Conservation (phyloP, 345 rosid species). For the Hevea brasiliensis region DNA sequence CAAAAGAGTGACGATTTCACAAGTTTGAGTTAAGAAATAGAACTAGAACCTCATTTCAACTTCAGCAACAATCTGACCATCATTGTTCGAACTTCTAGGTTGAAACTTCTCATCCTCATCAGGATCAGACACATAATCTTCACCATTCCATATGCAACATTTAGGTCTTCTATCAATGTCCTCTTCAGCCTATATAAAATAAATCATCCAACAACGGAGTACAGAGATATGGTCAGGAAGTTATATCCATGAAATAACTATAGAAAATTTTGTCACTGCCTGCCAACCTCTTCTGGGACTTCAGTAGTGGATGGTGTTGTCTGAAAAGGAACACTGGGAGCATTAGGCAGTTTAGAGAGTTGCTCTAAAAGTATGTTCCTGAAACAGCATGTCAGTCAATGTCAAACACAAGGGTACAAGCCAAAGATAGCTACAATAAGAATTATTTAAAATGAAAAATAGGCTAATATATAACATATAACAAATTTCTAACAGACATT, state of each 20-base stretch:
- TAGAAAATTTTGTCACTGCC: constrained; percentile 7
- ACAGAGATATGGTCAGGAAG: neutral
- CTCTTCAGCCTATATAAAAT: constrained; percentile 53
- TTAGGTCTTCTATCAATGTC: constrained; percentile 63
- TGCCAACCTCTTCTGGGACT: constrained; percentile 64
- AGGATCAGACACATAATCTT: constrained; percentile 68
- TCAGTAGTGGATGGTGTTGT: constrained; percentile 47
- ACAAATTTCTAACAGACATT: neutral
- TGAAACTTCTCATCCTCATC: constrained; percentile 64
- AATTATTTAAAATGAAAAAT: neutral
- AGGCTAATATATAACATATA: neutral
- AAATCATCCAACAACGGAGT: constrained; percentile 6
- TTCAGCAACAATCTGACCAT: constrained; percentile 37
- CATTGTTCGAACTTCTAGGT: constrained; percentile 35
- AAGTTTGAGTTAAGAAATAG: neutral
- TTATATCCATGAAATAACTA: neutral
- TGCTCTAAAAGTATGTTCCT: constrained; percentile 56
- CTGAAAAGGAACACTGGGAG: constrained; percentile 71
- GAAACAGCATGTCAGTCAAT: constrained; percentile 6
- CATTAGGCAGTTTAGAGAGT: constrained; percentile 52
- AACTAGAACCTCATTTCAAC: constrained; percentile 43
- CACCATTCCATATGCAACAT: constrained; percentile 87
- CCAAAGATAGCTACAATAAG: neutral
- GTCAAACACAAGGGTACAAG: constrained; percentile 15
- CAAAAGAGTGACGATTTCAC: neutral